These are phyloP conservation scores for Emericellopsis cladophorae DNA, from an alignment of 2,329 filamentous ascomycete genomes.

Conservation along the genomic window DNA sequence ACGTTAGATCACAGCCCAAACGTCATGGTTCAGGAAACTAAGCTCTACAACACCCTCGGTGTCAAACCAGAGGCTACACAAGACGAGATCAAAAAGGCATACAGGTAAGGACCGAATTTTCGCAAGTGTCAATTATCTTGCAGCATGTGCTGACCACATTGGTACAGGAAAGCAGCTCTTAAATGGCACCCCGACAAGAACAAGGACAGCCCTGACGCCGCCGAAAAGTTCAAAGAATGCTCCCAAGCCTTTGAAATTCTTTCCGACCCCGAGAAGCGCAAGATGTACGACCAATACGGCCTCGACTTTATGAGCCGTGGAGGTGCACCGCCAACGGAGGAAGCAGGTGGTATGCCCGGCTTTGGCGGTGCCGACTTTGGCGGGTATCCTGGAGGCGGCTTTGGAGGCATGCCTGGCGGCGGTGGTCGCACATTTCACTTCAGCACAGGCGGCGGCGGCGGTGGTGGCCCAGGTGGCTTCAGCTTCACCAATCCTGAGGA, in stretches of 20 bases:
- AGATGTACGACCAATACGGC: conserved; percentile 88
- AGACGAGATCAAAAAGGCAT: conserved; percentile 96
- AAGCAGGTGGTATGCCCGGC: conserved; percentile 43
- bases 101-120: conserved; percentile 48
- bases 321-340: conserved; percentile 48
- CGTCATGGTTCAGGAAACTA: conserved; percentile 86
- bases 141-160: conserved; percentile 13
- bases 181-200: conserved; percentile 98
- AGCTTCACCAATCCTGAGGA: conserved; percentile 71
- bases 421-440: conserved; percentile 51
- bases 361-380: conserved; percentile 27
- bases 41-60: conserved; percentile 79
- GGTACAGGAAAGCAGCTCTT: conserved; percentile 64
- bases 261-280: conserved; percentile 91
- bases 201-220: conserved; percentile 72
- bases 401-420: conserved; percentile 31
- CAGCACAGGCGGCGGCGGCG: conserved; percentile 38
- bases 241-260: conserved; percentile 98
- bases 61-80: conserved; percentile 71
- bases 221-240: conserved; percentile 95
- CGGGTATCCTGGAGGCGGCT: conserved; percentile 30
- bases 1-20: conserved; percentile 3
- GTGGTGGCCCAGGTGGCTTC: conserved; percentile 68
- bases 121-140: not conserved
- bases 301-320: conserved; percentile 85